These are phyloP conservation scores for Dothiorella sarmentorum DNA, from an alignment of 2,329 filamentous ascomycete species.

Conservation along the genomic window DNA sequence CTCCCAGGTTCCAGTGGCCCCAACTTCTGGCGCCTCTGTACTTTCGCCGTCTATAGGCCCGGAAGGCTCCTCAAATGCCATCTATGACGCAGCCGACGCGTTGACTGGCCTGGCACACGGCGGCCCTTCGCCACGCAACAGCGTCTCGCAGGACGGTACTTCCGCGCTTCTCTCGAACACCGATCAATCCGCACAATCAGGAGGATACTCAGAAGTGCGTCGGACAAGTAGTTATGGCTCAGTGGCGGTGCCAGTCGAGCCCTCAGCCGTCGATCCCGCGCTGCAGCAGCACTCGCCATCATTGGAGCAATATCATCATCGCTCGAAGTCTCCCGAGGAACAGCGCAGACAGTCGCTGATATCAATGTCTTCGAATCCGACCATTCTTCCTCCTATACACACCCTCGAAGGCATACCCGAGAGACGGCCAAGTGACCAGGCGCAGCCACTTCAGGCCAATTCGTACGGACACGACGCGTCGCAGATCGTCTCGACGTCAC, in stretches of 20 bases:
- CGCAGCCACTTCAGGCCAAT: not conserved
- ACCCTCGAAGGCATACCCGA: conserved; percentile 18
- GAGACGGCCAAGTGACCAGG: not conserved
- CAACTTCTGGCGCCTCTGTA: not conserved
- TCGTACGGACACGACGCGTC: conserved; percentile 29
- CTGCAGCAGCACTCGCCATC: conserved; percentile 41
- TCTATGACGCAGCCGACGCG: conserved; percentile 41
- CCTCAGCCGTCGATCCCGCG: conserved; percentile 35
- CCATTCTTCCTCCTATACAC: conserved; percentile 42
- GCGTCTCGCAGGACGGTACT: not conserved
- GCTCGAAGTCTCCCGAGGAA: conserved; percentile 44
- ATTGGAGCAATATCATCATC: conserved; percentile 47
- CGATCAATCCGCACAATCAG: conserved; percentile 1
- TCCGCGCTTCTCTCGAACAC: not conserved
- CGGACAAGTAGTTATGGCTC: conserved; percentile 35
- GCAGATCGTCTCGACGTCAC: conserved; percentile 24
- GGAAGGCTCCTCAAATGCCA: conserved; percentile 19
- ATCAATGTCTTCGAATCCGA: conserved; percentile 31
- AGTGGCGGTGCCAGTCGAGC: conserved; percentile 37
- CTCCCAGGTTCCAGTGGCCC: not conserved
- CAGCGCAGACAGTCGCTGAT: conserved; percentile 36
- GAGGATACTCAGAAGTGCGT: conserved; percentile 22
- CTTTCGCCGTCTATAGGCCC: not conserved
- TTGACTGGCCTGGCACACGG: conserved; percentile 33
- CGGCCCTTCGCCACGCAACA: not conserved